Base-by-base conservation (phyloP, 768 basidiomycete species). In the Macrolepiota dolichaula region DNA sequence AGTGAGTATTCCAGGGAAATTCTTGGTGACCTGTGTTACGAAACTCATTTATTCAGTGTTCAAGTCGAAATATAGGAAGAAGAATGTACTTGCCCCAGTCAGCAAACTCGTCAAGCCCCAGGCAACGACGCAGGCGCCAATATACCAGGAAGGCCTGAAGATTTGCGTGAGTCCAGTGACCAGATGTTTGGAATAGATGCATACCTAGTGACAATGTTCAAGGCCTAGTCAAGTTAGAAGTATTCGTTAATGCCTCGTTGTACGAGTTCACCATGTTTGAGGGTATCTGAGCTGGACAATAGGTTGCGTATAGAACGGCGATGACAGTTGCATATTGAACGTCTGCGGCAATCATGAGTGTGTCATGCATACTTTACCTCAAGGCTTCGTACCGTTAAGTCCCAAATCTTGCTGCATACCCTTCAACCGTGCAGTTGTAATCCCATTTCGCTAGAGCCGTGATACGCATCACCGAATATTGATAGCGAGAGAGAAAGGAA, bases 1-100 rank as follows among this genome's bases (percentile, higher is more conserved):
- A 32, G 29, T 72, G 7, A 85, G 51, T 24, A 86, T 80, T 0
- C 83, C 84, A 22, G 72, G 65, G 62, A 80, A 84, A 65, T 77
- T 79, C 38, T 74, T 74, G 0, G 85, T 82, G 4, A 82, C 69
- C 85, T 87, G 55, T 1, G 47, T 27, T n/a, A 3, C 4, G 25
- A 11, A 19, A 5, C n/a, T 17, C n/a, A n/a, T n/a, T n/a, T n/a
- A n/a, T n/a, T n/a, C 17, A n/a, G 7, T 3, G 27, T 25, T 9
- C 25, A 25, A 5, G 7, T 15, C 15, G 42, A 19, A n/a, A 19
- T 9, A 40, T 4, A 5, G 29, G 27, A 12, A 11, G 4, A 42
- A 17, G 25, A 12, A 7, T 25, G 6, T 17, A 22, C 78, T 19
- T 64, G 85, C 84, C 19, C 85, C 87, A 24, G 85, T 87, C 25